Conservation (phyloP, 345 rosid species). For the Syzygium grande region DNA sequence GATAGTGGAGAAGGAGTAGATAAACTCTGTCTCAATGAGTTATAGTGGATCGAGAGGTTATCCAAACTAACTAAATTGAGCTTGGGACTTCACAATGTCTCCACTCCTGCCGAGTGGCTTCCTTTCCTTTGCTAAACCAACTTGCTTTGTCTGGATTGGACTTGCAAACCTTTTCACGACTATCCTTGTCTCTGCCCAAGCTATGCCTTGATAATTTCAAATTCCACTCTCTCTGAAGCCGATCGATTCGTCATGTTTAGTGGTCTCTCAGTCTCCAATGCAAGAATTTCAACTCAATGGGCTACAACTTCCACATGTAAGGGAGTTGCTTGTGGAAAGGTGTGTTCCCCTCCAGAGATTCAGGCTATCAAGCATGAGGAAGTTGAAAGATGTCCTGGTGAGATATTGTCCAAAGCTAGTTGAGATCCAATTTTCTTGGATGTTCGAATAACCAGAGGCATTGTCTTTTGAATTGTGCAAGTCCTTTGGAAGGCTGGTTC, state of each 20-base stretch:
- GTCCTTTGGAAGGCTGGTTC: neutral
- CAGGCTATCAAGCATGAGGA: rapidly evolving
- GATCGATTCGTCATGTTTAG: neutral
- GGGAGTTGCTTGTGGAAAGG: rapidly evolving
- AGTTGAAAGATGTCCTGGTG: rapidly evolving
- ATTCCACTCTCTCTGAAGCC: rapidly evolving
- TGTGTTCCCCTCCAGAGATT: neutral
- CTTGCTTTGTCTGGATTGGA: neutral
- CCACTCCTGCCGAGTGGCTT: rapidly evolving
- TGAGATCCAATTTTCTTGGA: neutral
- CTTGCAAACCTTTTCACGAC: neutral
- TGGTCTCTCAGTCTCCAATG: rapidly evolving
- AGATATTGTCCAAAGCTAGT: rapidly evolving
- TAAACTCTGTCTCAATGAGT: neutral
- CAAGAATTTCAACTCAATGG: neutral
- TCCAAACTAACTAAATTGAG: neutral
- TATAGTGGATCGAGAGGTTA: neutral
- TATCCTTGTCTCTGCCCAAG: rapidly evolving
- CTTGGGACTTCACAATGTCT: neutral
- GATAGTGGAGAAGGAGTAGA: neutral
- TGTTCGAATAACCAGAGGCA: rapidly evolving
- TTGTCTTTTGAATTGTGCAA: rapidly evolving
- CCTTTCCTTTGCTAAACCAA: neutral
- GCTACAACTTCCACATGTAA: neutral
- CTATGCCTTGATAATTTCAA: neutral